These are phyloP conservation scores for Leccinellum albellum DNA, from an alignment of 768 basidiomycete genomes.

Conservation along the genomic window DNA sequence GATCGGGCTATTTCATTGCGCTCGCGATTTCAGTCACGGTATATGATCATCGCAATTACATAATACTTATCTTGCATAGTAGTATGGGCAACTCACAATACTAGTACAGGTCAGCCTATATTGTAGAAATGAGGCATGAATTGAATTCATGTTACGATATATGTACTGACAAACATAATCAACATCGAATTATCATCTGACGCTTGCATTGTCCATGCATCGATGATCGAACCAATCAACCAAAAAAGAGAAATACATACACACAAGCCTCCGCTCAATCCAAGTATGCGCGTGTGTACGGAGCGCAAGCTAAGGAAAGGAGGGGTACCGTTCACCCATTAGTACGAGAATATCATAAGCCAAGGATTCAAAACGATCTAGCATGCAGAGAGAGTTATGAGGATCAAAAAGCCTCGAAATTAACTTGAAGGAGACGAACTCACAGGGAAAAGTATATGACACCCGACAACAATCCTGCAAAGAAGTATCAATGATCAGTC, in stretches of 20 bases:
- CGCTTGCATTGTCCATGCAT: background rate
- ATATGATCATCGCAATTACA: background rate
- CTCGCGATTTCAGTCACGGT: no score
- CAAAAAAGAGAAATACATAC: background rate
- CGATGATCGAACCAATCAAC: background rate
- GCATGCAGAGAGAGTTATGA: constrained; percentile 20
- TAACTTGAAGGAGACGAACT: constrained; percentile 19
- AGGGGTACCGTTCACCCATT: background rate
- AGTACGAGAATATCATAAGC: constrained; percentile 79
- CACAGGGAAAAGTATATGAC: constrained; percentile 75
- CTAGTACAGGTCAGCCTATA: no score
- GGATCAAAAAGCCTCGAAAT: constrained; percentile 8
- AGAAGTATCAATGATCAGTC: background rate
- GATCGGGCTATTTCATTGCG: background rate
- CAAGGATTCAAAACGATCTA: constrained; percentile 86
- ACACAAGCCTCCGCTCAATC: background rate
- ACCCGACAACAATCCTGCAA: constrained; percentile 47
- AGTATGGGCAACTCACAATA: no score
- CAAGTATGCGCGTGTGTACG: background rate
- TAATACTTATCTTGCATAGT: no score
- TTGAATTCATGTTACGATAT: no score
- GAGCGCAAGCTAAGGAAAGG: background rate
- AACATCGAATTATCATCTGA: background rate
- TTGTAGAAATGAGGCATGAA: no score
- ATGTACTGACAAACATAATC: no score